Conservation (phyloP, 148 eudicot species). For the Suaeda aralocaspica region DNA sequence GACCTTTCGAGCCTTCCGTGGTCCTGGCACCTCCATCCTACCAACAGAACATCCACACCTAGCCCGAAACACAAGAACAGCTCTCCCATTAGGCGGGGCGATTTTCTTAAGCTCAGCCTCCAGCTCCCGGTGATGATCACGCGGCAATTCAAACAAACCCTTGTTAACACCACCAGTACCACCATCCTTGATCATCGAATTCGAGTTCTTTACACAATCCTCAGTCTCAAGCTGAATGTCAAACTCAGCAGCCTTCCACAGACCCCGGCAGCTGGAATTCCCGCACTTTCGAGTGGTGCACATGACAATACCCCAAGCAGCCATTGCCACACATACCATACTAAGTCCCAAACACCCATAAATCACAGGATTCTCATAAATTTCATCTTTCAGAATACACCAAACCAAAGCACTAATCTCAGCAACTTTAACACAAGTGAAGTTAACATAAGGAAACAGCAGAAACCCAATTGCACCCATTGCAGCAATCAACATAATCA, state of each 20-base stretch:
- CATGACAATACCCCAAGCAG: slow-evolving; percentile 55
- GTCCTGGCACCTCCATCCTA: slow-evolving; percentile 83
- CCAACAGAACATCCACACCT: slow-evolving; percentile 89
- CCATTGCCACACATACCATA: slow-evolving; percentile 48
- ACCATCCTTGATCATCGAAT: slow-evolving; percentile 31
- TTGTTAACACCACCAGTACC: slow-evolving; percentile 43
- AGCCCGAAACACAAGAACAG: slow-evolving; percentile 66
- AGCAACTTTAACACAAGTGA: slow-evolving; percentile 24
- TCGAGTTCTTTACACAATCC: slow-evolving; percentile 54
- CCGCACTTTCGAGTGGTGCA: slow-evolving; percentile 59
- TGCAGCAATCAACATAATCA: slow-evolving; percentile 64
- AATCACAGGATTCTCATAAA: slow-evolving; percentile 52
- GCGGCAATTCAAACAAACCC: slow-evolving; percentile 69
- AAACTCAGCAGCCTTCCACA: slow-evolving; percentile 68
- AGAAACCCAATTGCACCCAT: slow-evolving; percentile 65
- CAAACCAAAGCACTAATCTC: slow-evolving; percentile 34
- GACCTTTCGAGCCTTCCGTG: slow-evolving; percentile 56
- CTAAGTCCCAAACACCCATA: slow-evolving; percentile 69
- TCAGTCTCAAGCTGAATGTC: slow-evolving; percentile 83
- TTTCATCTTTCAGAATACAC: slow-evolving; percentile 49
- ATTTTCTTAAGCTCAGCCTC: slow-evolving; percentile 88
- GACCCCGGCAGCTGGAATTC: slow-evolving; percentile 64
- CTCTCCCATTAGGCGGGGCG: slow-evolving; percentile 85
- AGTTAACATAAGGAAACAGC: slow-evolving; percentile 51
- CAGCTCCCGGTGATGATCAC: slow-evolving; percentile 67